A percentile compares a stretch with the other conserved stretches of the same genome.
phyloP scores from a whole-genome alignment of 2,329 filamentous ascomycete genomes.

The Epichloe typhina region DNA sequence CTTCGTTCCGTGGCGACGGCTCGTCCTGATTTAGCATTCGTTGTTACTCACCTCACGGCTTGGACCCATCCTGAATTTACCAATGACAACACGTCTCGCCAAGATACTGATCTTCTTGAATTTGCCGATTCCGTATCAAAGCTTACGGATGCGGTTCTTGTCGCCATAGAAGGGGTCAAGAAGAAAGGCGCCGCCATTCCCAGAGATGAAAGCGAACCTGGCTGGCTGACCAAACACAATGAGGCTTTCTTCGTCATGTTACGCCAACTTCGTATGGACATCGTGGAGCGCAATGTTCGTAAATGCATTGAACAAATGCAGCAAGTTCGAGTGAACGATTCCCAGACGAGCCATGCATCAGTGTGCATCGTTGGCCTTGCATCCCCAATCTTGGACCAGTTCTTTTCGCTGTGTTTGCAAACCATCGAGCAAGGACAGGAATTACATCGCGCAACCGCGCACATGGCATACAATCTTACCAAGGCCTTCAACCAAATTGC shows the following conservation, averaged over 20 bases:
- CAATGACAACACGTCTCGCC: constrained; percentile 3
- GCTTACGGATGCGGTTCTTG: constrained; percentile 63
- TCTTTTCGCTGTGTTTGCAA: constrained; percentile 46
- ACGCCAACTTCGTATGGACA: constrained; percentile 43
- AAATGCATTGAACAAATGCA: constrained; percentile 25
- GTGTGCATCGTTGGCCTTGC: constrained; percentile 20
- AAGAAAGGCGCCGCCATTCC: constrained; percentile 33
- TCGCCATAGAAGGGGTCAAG: constrained; percentile 62
- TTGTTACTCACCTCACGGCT: constrained; percentile 50
- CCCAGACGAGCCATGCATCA: constrained; percentile 15
- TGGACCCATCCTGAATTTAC: constrained; percentile 39
- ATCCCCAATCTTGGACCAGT: constrained; percentile 63
- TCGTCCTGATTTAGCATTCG: constrained; percentile 48
- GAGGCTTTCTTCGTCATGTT: constrained; percentile 39
- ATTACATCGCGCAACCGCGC: constrained; percentile 58
- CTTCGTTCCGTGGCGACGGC: constrained; percentile 25
- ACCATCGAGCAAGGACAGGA: constrained; percentile 44
- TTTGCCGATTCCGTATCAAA: constrained; percentile 48
- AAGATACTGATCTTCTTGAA: constrained; percentile 18
- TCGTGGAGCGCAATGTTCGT: constrained; percentile 33
- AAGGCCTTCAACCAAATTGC: constrained; percentile 69
- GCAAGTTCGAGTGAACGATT: constrained; percentile 17
- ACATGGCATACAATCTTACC: constrained; percentile 61
- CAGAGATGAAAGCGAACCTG: constrained; percentile 21
- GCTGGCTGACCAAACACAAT: constrained; percentile 29